Evolutionary conservation across 306 rosid genomes (phyloP), one percentile per base, ranked within the genome.

Genomic region (Castanea crenata): DNA sequence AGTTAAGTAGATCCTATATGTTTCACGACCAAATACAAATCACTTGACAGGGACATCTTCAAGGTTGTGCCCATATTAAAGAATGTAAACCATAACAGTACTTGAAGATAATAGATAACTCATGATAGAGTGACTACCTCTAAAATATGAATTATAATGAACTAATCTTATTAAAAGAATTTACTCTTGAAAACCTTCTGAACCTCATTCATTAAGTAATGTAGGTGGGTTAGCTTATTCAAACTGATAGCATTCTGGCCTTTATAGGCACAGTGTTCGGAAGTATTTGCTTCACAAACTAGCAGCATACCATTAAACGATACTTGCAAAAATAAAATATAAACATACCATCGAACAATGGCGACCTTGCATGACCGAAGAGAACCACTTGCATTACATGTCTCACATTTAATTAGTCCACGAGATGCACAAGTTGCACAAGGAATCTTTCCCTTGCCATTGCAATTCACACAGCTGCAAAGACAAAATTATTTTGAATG

Each of bases 401-500:
- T 83, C 80, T 54, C 86, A 19, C 98, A 95, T 77, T 89, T 88
- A 16, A 93, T 80, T 76, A 91, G 83, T 55, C 98, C 99, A 52
- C 88, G 96, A 74, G 99, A 93, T 82, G 89, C 96, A 79, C 98
- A 95, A 63, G 89, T 84, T 55, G 84, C 84, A 81, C 99, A 95
- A 34, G 97, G 94, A 83, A 95, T 82, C 85, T 88, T 85, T 67
- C 99, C 99, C 72, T 86, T 81, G 71, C 97, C 98, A 55, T 87
- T 79, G 83, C 99, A 95, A 77, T 87, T 95, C 81, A 76, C 85
- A 83, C 99, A 95, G 84, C 99, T 95, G 94, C 91, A 87, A 29
- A 73, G 80, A 78, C 80, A 80, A 51, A 51, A 79, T 44, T 63
- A 75, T 1, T 58, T 31, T 63, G 52, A 72, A 11, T 21, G 49